Percentiles rank a stretch among this genome's conserved stretches.
These are phyloP conservation scores for Cornus kousa DNA, from an alignment of 148 eudicot species.

Conservation along the genomic window DNA sequence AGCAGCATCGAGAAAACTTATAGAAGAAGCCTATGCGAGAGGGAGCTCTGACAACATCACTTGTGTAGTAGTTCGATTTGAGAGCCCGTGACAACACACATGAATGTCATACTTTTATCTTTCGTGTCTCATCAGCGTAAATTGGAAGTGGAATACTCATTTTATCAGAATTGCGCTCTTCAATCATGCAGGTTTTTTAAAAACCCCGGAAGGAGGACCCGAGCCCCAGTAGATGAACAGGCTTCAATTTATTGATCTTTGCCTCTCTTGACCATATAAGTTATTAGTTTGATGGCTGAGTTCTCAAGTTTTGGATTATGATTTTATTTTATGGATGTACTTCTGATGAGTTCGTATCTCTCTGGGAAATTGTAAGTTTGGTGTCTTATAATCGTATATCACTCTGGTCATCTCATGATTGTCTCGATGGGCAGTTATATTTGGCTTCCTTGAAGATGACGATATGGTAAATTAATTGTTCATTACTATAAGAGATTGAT, in stretches of 20 bases:
- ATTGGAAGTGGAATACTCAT: background rate
- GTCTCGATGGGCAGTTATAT: background rate
- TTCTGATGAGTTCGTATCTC: background rate
- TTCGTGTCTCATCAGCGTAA: background rate
- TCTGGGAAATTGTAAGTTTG: background rate
- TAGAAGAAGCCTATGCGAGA: slow-evolving; percentile 57
- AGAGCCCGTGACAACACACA: slow-evolving; percentile 9
- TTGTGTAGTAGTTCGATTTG: slow-evolving; percentile 68
- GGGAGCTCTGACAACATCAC: slow-evolving; percentile 88
- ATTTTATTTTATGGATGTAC: no score
- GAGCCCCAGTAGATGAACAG: background rate
- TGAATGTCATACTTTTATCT: slow-evolving; percentile 10
- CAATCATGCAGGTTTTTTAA: slow-evolving; percentile 10
- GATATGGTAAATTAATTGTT: no score
- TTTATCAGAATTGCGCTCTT: background rate
- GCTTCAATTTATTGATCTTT: background rate
- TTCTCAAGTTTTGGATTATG: background rate
- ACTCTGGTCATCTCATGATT: background rate
- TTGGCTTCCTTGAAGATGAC: no score
- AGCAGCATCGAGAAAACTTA: slow-evolving; percentile 64
- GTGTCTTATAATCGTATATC: background rate
- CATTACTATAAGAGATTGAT: no score
- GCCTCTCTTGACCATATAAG: background rate
- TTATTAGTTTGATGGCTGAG: background rate
- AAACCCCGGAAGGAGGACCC: slow-evolving; percentile 4